These are phyloP conservation scores for Metschnikowia orientalis DNA, from an alignment of 805 yeast species.

Conservation along the genomic window DNA sequence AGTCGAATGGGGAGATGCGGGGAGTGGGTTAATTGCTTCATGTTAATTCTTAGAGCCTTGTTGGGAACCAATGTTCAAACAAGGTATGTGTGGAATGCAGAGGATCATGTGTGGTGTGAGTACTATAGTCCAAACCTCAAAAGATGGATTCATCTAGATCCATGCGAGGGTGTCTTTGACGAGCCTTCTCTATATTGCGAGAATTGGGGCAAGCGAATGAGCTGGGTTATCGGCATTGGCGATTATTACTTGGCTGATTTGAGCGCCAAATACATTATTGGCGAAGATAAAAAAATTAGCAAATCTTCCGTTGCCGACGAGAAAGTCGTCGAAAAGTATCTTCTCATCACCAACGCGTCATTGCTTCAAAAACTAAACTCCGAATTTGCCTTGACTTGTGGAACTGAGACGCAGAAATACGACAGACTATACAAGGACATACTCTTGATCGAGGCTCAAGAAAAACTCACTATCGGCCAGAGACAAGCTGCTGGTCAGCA, in stretches of 20 bases:
- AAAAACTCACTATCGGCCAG: slow-evolving; percentile 15
- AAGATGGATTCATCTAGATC: slow-evolving; percentile 85
- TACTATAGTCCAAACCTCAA: slow-evolving; percentile 56
- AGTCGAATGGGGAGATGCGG: slow-evolving; percentile 83
- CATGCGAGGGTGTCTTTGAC: slow-evolving; percentile 84
- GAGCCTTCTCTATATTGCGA: slow-evolving; percentile 70
- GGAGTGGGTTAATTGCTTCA: slow-evolving; percentile 88
- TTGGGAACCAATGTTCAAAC: slow-evolving; percentile 34
- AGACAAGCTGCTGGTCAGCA: slow-evolving; percentile 19
- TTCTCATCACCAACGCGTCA: slow-evolving; percentile 7
- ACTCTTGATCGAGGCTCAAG: slow-evolving; percentile 14
- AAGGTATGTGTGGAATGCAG: slow-evolving; percentile 81
- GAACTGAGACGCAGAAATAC: slow-evolving; percentile 5
- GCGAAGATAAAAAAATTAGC: slow-evolving; percentile 22
- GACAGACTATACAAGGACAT: slow-evolving; percentile 11
- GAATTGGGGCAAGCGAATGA: slow-evolving; percentile 95
- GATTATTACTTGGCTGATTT: slow-evolving; percentile 64
- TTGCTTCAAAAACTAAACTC: slow-evolving; percentile 13
- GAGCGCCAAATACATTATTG: slow-evolving; percentile 59
- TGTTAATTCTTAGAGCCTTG: slow-evolving; percentile 62
- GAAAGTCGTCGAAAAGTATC: slow-evolving; percentile 5
- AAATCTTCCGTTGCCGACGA: slow-evolving; percentile 13
- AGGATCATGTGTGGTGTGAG: slow-evolving; percentile 97
- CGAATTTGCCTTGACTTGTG: slow-evolving; percentile 1
- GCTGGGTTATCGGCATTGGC: slow-evolving; percentile 72